phyloP scores from a whole-genome alignment of 2,329 filamentous ascomycete genomes.

The Aureobasidium sp. region DNA sequence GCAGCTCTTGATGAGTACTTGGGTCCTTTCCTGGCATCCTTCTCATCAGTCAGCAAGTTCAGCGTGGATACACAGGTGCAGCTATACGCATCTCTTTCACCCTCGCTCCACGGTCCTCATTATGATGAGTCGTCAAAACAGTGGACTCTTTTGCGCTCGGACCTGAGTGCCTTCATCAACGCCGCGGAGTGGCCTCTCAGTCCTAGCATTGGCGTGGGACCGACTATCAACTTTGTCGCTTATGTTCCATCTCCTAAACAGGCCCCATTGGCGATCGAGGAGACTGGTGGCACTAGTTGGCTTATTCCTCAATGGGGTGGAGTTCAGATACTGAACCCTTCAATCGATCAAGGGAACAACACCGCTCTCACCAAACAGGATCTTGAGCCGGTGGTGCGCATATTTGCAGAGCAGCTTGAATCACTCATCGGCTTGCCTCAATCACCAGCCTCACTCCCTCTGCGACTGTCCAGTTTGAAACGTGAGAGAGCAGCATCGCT shows the following conservation, averaged over 20 bases:
- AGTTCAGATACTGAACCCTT: constrained; percentile 59
- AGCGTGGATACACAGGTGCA: constrained; percentile 95
- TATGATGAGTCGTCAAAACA: constrained; percentile 50
- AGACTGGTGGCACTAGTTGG: constrained; percentile 67
- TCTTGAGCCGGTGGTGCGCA: constrained; percentile 74
- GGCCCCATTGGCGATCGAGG: constrained; percentile 54
- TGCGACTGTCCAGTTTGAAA: constrained; percentile 75
- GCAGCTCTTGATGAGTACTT: constrained; percentile 73
- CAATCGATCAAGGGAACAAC: constrained; percentile 19
- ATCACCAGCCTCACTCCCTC: constrained; percentile 67
- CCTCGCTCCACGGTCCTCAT: constrained; percentile 52
- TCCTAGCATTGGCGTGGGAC: constrained; percentile 85
- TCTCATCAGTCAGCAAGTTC: constrained; percentile 84
- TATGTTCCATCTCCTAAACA: constrained; percentile 70
- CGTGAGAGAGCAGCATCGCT: constrained; percentile 82
- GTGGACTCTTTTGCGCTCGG: constrained; percentile 70
- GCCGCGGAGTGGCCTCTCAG: constrained; percentile 95
- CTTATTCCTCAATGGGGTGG: constrained; percentile 94
- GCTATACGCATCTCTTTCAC: constrained; percentile 69
- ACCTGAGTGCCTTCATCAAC: constrained; percentile 91
- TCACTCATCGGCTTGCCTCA: constrained; percentile 80
- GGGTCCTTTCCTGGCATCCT: constrained; percentile 68
- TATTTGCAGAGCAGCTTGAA: constrained; percentile 83
- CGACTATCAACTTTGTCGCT: constrained; percentile 92
- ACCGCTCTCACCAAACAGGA: constrained; percentile 53